Base-by-base conservation (phyloP, 2,329 filamentous ascomycete species). In the Trichoderma sp. region DNA sequence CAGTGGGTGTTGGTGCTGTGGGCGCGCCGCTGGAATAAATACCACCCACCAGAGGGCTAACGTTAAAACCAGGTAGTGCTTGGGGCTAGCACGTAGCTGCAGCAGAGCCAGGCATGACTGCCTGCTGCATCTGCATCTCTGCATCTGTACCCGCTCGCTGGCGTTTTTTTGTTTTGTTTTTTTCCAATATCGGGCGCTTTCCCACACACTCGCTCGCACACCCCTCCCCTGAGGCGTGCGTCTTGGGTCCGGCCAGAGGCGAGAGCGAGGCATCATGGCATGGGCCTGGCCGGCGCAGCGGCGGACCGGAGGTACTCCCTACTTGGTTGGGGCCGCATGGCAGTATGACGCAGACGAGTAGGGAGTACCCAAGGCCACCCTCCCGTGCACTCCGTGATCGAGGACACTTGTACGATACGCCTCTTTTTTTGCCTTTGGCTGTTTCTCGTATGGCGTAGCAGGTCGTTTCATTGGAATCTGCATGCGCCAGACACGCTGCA, bases 51-150 rank as follows among this genome's bases (percentile, higher is more conserved):
- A 24, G 47, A 49, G 8, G 35, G 57, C 57, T 40, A 59, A 59
- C 33, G 35, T 43, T 29, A 43, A 59, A 59, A 29, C 37, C n/a
- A n/a, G 16, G 29, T 58, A 59, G 35, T 59, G 57, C 57, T 59
- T 31, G 33, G 57, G 57, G 40, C 57, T 59, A 24, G 57, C 16
- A 47, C 7, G 57, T 40, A 52, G 63, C 55, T 43, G 40, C 40
- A 43, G 40, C 16, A 43, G 40, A 56, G 63, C 63, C 63, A 67
- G 31, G 63, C 63, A 67, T 67, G 63, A 67, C 63, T 67, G 63
- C 63, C 63, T 67, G 63, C 55, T 67, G 63, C 63, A 67, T 59
- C 63, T 67, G 63, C 63, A 67, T 67, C 63, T 67, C 63, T 67
- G 65, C 65, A 68, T 68, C 65, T 60, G 33, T 60, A 68, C 57